These are phyloP conservation scores for Pseudopediastrum boryanum DNA, from an alignment of 139 green algal genomes.

Conservation along the genomic window DNA sequence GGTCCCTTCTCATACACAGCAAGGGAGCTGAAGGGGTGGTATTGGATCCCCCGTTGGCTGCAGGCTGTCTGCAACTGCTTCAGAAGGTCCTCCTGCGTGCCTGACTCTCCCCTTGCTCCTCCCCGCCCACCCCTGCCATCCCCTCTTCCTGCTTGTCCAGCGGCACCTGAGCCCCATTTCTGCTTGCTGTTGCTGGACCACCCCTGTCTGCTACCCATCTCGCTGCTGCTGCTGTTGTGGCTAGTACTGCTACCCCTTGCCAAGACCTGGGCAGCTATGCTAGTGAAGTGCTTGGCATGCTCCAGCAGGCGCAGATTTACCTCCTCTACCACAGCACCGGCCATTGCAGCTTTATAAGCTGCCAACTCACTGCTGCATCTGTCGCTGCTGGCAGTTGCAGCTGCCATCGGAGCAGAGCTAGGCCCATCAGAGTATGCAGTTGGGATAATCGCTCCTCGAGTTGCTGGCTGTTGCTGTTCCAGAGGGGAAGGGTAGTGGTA, in stretches of 20 bases:
- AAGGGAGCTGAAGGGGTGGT: slow-evolving; percentile 7
- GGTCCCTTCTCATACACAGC: slow-evolving; percentile 15
- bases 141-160: neutral
- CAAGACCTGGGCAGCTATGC: slow-evolving; percentile 4
- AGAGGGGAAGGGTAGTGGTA: neutral
- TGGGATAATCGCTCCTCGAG: no score
- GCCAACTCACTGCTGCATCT: no score
- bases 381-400: no score
- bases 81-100: slow-evolving; percentile 17
- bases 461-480: slow-evolving; percentile 27
- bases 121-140: neutral
- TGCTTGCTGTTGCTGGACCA: neutral
- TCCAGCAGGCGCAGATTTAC: slow-evolving; percentile 56
- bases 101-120: neutral
- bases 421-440: no score
- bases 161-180: neutral
- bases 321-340: slow-evolving; percentile 59
- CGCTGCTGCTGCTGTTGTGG: slow-evolving; percentile 28
- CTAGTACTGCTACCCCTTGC: slow-evolving; percentile 7
- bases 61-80: slow-evolving; percentile 14
- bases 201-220: neutral
- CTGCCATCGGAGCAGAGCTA: no score
- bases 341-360: slow-evolving; percentile 44
- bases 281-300: slow-evolving; percentile 20
- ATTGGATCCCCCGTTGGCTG: neutral